Evolutionary conservation across 2,329 filamentous ascomycete genomes (phyloP), one percentile per base, ranked within the genome.

Genomic region (Pestalotiopsis sp.): DNA sequence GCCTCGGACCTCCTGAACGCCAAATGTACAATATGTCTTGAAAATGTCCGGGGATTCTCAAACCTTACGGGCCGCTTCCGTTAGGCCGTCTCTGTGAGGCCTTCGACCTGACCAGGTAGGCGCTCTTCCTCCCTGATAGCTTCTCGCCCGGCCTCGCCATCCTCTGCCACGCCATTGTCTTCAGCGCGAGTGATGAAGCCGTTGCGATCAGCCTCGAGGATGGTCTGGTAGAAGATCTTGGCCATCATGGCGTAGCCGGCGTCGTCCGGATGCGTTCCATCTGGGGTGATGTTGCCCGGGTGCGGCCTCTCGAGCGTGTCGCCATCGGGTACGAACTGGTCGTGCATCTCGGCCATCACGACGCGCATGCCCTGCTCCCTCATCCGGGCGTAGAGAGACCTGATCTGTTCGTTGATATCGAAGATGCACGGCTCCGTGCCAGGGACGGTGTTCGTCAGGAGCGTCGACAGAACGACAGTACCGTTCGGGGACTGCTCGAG

Each of bases 331-430:
- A 71, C 72, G 38, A 71, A 72, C 41, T 71, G 67, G 68, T 69
- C 71, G 64, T 77, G 72, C 75, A 78, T 77, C 45, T 77, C 75
- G n/a, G 72, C 75, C 11, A 76, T 62, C 2, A 76, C 69, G 5
- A 75, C 68, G 17, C 64, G 73, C 38, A 67, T 72, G 20, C 68
- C 66, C 45, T 72, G 69, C 2, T 17, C 58, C 27, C 67, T 36
- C 49, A 72, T 55, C 4, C 39, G 49, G 17, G 67, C 66, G 62
- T 39, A 69, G 64, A 73, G 49, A 27, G 66, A 69, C 20, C 72
- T 69, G 20, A 74, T 72, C 67, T 75, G 74, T 3, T 69, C 38
- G 68, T 76, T 76, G 27, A 72, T 41, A 45, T 72, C 69, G 6
- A 74, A 65, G 11, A 73, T 72, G 66, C 69, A 72, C 3, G 68